Evolutionary conservation across 2,329 filamentous ascomycete genomes (phyloP).

Genomic region (Fusarium subtropicale): DNA sequence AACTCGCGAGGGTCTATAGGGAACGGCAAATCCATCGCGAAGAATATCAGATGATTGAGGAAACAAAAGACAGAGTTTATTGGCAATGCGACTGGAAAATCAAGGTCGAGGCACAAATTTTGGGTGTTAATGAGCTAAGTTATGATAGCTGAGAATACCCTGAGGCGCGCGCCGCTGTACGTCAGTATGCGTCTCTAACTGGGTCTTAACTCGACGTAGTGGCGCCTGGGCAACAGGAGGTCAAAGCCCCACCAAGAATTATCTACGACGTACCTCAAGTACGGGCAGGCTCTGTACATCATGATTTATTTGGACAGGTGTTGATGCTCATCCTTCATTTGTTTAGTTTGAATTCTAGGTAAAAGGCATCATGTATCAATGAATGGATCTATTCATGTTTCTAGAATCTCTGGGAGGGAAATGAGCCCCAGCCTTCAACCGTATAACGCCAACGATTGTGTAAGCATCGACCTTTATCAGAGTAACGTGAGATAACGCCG

Average conservation of each 20-base stretch:
- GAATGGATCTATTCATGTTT: neutral
- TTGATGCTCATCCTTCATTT: neutral
- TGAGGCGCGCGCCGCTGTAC: slow-evolving; percentile 39
- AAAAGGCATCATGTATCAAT: neutral
- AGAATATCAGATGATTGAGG: neutral
- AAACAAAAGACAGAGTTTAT: neutral
- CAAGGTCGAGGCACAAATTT: slow-evolving; percentile 11
- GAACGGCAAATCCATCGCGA: slow-evolving; percentile 56
- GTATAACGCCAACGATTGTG: slow-evolving; percentile 16
- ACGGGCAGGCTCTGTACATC: too few relatives aligned
- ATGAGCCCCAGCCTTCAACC: neutral
- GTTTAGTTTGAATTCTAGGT: neutral
- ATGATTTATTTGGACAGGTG: neutral
- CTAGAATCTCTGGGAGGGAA: neutral
- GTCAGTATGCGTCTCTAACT: slow-evolving; percentile 36
- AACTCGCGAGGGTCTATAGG: slow-evolving; percentile 75
- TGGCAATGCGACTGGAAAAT: slow-evolving; percentile 6
- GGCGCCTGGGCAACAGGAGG: slow-evolving; percentile 10
- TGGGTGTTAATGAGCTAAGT: slow-evolving; percentile 22
- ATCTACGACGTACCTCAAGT: neutral
- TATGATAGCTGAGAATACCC: slow-evolving; percentile 13
- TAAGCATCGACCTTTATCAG: slow-evolving; percentile 22
- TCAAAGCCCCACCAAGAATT: slow-evolving; percentile 12
- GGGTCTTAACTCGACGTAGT: slow-evolving; percentile 8
- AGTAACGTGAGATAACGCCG: slow-evolving; percentile 13